phyloP scores from a whole-genome alignment of 2,329 filamentous ascomycete species.

The Colletotrichum siamense region DNA sequence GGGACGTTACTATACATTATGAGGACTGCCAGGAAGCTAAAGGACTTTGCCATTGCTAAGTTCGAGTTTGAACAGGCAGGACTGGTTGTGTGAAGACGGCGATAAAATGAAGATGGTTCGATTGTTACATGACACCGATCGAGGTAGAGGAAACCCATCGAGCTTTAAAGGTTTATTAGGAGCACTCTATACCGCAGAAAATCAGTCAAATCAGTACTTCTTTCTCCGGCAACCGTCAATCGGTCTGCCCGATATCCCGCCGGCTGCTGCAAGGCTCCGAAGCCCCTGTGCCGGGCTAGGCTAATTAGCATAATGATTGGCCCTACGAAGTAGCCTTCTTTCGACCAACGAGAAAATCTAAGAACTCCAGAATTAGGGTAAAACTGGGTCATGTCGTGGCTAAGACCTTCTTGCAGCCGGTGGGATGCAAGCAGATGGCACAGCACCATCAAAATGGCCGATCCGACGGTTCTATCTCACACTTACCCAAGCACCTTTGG shows the following conservation, averaged over 20 bases:
- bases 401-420: neutral
- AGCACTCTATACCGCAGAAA: neutral
- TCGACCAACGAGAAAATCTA: neutral
- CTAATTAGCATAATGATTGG: neutral
- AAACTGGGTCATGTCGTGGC: neutral
- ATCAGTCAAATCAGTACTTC: fast-evolving
- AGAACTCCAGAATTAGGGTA: neutral
- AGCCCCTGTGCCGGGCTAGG: neutral
- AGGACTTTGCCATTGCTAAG: neutral
- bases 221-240: neutral
- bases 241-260: neutral
- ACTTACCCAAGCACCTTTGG: fast-evolving
- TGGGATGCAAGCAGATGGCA: neutral
- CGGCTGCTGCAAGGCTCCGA: neutral
- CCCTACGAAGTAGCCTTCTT: neutral
- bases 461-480: neutral
- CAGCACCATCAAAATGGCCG: neutral
- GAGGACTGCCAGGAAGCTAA: neutral
- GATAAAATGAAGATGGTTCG: neutral
- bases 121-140: neutral
- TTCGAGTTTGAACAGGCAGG: neutral
- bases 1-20: neutral
- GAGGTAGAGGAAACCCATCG: neutral
- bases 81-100: neutral
- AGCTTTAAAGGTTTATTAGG: neutral